Evolutionary conservation across 106 monocot species (phyloP).

Genomic region (Dendrobium nobile): DNA sequence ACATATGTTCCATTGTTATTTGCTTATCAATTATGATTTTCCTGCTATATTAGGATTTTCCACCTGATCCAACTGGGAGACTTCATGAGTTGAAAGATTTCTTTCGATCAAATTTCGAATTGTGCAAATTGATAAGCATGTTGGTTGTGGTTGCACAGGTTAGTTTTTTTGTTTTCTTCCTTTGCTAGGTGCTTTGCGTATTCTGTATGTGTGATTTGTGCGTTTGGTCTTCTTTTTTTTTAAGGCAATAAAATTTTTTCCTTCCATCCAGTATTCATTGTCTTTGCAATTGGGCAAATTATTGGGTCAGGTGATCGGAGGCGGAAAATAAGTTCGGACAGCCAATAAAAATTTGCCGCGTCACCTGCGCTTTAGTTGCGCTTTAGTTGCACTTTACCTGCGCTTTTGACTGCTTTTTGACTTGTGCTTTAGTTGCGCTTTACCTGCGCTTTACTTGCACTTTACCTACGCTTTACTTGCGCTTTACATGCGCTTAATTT

Average conservation of each 20-base stretch:
- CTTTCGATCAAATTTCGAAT: constrained; percentile 59
- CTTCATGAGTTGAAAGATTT: constrained; percentile 76
- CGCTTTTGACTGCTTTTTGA: too few relatives aligned
- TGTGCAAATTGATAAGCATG: constrained; percentile 82
- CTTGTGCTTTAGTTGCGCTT: too few relatives aligned
- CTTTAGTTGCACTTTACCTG: too few relatives aligned
- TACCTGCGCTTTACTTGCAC: too few relatives aligned
- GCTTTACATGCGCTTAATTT: too few relatives aligned
- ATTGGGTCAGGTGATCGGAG: too few relatives aligned
- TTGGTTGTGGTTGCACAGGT: constrained; percentile 67
- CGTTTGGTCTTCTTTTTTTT: neutral
- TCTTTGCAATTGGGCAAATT: neutral
- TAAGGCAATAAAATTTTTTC: neutral
- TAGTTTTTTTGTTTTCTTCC: neutral
- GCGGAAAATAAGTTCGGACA: too few relatives aligned
- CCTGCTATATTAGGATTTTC: constrained; percentile 51
- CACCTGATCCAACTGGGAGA: constrained; percentile 63
- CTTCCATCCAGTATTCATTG: neutral
- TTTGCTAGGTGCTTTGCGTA: neutral
- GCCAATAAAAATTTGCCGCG: too few relatives aligned
- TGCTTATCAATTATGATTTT: neutral
- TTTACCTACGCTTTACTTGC: too few relatives aligned
- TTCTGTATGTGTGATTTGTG: neutral
- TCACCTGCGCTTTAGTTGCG: too few relatives aligned
- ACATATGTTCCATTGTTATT: neutral